Percentiles rank a stretch among this genome's conserved stretches.
Conservation (phyloP, 345 rosid genomes). For the Stellera chamaejasme region DNA sequence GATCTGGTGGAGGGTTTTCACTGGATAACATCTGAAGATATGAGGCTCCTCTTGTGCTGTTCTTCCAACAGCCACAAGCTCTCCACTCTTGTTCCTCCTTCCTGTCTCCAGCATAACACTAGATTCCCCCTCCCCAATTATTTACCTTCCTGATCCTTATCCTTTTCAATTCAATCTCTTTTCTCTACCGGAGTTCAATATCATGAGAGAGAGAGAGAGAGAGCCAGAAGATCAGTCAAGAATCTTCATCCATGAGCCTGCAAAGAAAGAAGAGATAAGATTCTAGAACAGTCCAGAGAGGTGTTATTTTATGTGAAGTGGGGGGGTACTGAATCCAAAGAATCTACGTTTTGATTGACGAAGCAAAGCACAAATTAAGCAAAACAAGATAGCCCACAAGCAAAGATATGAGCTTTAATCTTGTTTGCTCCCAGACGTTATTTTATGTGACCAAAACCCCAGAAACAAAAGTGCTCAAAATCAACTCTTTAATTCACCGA, state of each 20-base stretch:
- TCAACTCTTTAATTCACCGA: constrained; percentile 8
- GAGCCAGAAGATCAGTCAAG: constrained; percentile 17
- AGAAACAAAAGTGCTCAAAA: constrained; percentile 11
- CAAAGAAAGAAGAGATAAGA: constrained; percentile 21
- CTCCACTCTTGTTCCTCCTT: constrained; percentile 25
- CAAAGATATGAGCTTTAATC: constrained; percentile 18
- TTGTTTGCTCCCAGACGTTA: constrained; percentile 20
- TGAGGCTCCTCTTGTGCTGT: constrained; percentile 59
- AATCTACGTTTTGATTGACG: constrained; percentile 23
- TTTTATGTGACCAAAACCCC: constrained; percentile 39
- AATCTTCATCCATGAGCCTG: constrained; percentile 45
- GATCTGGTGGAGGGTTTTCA: constrained; percentile 70
- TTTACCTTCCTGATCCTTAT: background rate
- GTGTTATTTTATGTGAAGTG: constrained; percentile 54
- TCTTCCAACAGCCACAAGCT: constrained; percentile 55
- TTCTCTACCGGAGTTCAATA: background rate
- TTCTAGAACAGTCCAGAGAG: constrained; percentile 5
- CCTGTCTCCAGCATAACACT: constrained; percentile 58
- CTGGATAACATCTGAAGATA: constrained; percentile 82
- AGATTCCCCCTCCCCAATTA: constrained; percentile 1
- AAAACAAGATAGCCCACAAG: constrained; percentile 26
- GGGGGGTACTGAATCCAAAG: constrained; percentile 25
- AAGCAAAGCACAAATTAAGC: constrained; percentile 33
- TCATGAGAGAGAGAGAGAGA: background rate
- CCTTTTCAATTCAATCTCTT: no score